A percentile compares a stretch with the other conserved stretches of the same genome.
Conservation (phyloP, 768 basidiomycete species). For the Cantharellus anzutake region DNA sequence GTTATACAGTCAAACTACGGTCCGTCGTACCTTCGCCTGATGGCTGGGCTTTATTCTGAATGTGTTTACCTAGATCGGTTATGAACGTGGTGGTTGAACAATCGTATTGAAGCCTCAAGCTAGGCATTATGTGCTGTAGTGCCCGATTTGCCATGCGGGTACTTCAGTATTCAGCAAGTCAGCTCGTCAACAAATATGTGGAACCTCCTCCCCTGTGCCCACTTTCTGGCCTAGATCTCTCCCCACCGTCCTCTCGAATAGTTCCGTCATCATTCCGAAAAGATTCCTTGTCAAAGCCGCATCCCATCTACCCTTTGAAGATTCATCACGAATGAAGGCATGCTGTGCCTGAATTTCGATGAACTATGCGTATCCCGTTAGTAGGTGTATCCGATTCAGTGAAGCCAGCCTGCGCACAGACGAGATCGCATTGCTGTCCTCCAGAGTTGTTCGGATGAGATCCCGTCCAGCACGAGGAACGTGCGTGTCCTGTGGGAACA, state of each 20-base stretch:
- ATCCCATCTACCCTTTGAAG: conserved; percentile 90
- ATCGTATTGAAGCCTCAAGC: background rate
- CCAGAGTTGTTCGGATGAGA: conserved; percentile 62
- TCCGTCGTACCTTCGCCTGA: conserved; percentile 16
- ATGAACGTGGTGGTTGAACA: background rate
- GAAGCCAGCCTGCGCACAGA: conserved; percentile 34
- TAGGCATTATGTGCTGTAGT: background rate
- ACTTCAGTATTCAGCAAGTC: background rate
- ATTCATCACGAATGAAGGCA: conserved; percentile 86
- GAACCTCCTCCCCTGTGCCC: conserved; percentile 32
- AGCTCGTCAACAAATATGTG: conserved; percentile 47
- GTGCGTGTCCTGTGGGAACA: conserved; percentile 54
- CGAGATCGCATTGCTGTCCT: conserved; percentile 52
- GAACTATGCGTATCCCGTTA: conserved; percentile 31
- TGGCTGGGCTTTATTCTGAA: background rate
- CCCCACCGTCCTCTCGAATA: conserved; percentile 75
- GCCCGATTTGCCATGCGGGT: background rate
- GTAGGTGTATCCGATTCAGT: conserved; percentile 2
- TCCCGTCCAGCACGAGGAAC: conserved; percentile 77
- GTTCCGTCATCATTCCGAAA: conserved; percentile 79
- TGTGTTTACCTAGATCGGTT: background rate
- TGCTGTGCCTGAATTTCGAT: conserved; percentile 95
- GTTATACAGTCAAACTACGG: conserved; percentile 56
- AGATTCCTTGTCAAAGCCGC: conserved; percentile 69
- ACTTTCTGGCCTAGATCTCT: conserved; percentile 60